Evolutionary conservation across 2,329 filamentous ascomycete genomes (phyloP).

Genomic region (Cladosporium oxysporum): DNA sequence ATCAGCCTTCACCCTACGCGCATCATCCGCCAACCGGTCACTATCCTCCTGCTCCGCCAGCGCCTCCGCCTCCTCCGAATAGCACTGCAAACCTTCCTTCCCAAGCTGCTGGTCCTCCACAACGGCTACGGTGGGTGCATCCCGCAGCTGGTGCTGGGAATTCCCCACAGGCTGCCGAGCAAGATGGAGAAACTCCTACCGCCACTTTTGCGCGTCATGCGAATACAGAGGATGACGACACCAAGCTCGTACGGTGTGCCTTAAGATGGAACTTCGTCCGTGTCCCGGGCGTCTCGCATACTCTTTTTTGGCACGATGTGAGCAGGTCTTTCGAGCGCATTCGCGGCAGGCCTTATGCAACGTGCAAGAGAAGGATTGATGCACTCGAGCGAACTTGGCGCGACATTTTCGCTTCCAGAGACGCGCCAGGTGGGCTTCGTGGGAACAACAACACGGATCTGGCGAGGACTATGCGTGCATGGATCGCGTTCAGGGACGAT

Average conservation of each 20-base stretch:
- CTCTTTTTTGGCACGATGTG: neutral
- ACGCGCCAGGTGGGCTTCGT: neutral
- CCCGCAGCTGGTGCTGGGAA: neutral
- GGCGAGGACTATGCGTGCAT: neutral
- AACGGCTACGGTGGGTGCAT: neutral
- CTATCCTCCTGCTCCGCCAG: neutral
- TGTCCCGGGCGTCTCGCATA: neutral
- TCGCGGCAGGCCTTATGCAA: neutral
- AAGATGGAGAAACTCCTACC: neutral
- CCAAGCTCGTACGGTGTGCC: neutral
- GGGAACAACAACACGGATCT: slow-evolving; percentile 1
- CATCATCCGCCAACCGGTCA: neutral
- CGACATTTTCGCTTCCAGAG: neutral
- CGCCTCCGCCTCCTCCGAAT: neutral
- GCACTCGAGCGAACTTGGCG: neutral
- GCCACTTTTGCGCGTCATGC: neutral
- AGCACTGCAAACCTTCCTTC: neutral
- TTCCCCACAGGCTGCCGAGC: neutral
- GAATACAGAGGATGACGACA: neutral
- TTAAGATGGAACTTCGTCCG: neutral
- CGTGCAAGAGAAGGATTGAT: neutral
- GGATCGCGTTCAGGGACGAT: neutral
- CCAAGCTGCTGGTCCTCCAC: neutral
- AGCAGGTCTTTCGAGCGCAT: neutral
- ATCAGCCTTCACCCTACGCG: neutral